phyloP scores from a whole-genome alignment of 345 rosid species.

The Tarenaya hassleriana region DNA sequence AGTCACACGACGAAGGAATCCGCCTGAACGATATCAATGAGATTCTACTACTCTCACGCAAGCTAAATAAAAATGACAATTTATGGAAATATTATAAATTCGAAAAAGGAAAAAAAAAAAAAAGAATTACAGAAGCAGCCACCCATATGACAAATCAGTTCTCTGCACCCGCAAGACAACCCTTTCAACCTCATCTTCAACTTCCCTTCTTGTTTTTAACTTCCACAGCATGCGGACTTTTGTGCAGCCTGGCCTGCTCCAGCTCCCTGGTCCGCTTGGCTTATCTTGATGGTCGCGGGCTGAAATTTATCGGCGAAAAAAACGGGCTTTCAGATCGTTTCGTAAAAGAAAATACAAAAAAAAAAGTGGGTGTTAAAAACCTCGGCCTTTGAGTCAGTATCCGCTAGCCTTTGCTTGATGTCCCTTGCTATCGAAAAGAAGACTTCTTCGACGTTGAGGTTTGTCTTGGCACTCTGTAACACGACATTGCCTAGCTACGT shows the following conservation, averaged over 20 bases:
- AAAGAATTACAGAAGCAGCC: too few relatives aligned
- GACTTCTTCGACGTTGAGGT: slow-evolving; percentile 88
- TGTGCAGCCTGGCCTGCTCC: slow-evolving; percentile 33
- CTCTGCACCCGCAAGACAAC: too few relatives aligned
- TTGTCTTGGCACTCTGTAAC: slow-evolving; percentile 93
- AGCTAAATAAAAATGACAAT: too few relatives aligned
- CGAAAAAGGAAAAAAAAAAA: too few relatives aligned
- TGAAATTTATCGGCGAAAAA: slow-evolving; percentile 6
- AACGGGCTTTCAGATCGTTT: not conserved
- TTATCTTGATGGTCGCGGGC: slow-evolving; percentile 34
- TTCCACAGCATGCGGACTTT: slow-evolving; percentile 33
- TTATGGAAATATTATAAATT: too few relatives aligned
- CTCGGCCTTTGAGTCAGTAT: slow-evolving; percentile 70
- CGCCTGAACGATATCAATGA: too few relatives aligned
- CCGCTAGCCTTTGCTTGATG: slow-evolving; percentile 89
- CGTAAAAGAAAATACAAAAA: not conserved
- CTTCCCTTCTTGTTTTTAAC: slow-evolving; percentile 20
- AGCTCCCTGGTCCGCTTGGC: slow-evolving; percentile 31
- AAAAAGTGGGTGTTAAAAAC: slow-evolving; percentile 30
- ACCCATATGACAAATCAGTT: too few relatives aligned
- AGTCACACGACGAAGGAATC: too few relatives aligned
- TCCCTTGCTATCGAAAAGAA: slow-evolving; percentile 93
- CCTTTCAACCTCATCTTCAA: too few relatives aligned
- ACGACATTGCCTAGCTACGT: too few relatives aligned
- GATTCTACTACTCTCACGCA: too few relatives aligned